These are phyloP conservation scores for Diutina ranongensis DNA, from an alignment of 1,139 yeast species.

Conservation along the genomic window DNA sequence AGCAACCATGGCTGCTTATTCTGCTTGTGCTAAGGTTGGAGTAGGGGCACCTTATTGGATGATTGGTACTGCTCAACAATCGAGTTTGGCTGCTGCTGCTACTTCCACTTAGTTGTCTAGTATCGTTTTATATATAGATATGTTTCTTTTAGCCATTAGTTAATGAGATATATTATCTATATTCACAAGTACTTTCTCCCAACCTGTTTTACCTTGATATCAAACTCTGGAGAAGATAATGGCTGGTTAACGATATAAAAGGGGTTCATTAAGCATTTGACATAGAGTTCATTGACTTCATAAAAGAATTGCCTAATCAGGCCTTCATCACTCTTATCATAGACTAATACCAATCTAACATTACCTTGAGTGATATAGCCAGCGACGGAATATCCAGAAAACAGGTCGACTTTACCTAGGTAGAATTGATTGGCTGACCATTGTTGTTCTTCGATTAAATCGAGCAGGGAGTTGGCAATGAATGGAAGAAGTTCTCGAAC, in stretches of 20 bases:
- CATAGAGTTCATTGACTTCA: slow-evolving; percentile 80
- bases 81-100: slow-evolving; percentile 1
- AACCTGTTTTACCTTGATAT: slow-evolving; percentile 54
- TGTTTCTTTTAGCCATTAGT: too few species aligned
- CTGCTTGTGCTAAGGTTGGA: neutral
- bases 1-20: neutral
- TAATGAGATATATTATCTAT: too few species aligned
- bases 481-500: slow-evolving; percentile 79
- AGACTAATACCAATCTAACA: slow-evolving; percentile 68
- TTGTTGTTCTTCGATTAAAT: slow-evolving; percentile 78
- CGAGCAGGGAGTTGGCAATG: slow-evolving; percentile 79
- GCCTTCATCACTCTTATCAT: slow-evolving; percentile 61
- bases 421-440: slow-evolving; percentile 62
- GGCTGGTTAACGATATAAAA: slow-evolving; percentile 72
- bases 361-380: slow-evolving; percentile 87
- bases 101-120: neutral
- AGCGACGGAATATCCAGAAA: slow-evolving; percentile 69
- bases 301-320: slow-evolving; percentile 72
- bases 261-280: slow-evolving; percentile 77
- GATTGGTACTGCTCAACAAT: neutral
- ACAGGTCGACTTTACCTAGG: slow-evolving; percentile 72
- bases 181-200: slow-evolving; percentile 70
- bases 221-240: slow-evolving; percentile 66
- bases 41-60: slow-evolving; percentile 4
- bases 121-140: too few species aligned